These are phyloP conservation scores for Ogataea neopini DNA, from an alignment of 805 yeast species.

Conservation along the genomic window DNA sequence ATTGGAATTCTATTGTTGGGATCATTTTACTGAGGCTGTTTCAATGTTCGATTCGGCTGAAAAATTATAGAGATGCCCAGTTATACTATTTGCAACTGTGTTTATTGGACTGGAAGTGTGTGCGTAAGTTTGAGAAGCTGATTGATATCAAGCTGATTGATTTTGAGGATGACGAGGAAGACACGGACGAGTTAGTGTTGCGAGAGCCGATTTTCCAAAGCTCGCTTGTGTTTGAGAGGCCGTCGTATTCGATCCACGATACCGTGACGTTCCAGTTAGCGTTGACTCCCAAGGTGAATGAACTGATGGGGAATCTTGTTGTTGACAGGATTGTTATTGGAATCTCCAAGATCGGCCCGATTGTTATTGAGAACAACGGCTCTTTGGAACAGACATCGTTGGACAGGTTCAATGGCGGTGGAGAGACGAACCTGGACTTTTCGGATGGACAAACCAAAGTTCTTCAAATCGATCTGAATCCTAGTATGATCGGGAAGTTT, in stretches of 20 bases:
- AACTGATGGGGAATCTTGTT: constrained; percentile 17
- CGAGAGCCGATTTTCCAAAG: constrained; percentile 23
- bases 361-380: constrained; percentile 17
- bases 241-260: constrained; percentile 24
- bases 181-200: constrained; percentile 12
- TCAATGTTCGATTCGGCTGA: constrained; percentile 38
- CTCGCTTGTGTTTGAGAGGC: constrained; percentile 21
- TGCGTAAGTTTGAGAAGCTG: constrained; percentile 6
- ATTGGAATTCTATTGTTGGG: constrained; percentile 41
- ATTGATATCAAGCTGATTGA: constrained; percentile 5
- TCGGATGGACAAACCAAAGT: constrained; percentile 14
- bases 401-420: constrained; percentile 1
- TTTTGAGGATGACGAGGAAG: constrained; percentile 8
- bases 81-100: constrained; percentile 37
- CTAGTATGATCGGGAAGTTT: constrained; percentile 30
- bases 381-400: neutral
- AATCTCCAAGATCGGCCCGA: constrained; percentile 18
- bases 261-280: constrained; percentile 33
- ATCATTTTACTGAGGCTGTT: constrained; percentile 39
- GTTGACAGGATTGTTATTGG: constrained; percentile 24
- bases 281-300: constrained; percentile 31
- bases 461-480: constrained; percentile 22
- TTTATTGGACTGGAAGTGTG: constrained; percentile 20
- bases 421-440: constrained; percentile 21
- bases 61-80: constrained; percentile 35